A percentile compares a stretch with the other conserved stretches of the same genome.
Conservation (phyloP, 305 asterid genomes). For the Fraxinus velutina region DNA sequence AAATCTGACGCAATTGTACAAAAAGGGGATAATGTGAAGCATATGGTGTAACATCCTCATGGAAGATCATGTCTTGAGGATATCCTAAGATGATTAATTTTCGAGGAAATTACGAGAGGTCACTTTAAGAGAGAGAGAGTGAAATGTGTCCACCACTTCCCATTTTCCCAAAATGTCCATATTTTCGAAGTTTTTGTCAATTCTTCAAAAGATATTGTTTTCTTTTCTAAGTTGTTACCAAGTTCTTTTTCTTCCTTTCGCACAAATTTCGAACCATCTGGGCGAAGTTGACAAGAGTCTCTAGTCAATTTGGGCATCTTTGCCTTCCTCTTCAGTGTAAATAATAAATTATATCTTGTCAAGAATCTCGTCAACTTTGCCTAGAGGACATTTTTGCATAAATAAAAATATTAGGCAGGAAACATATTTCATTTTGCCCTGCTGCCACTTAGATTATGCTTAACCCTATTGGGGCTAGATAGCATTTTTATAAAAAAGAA, state of each 20-base stretch:
- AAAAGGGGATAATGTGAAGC: not conserved
- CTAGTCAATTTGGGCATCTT: not conserved
- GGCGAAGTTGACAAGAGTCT: not conserved
- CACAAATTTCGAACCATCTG: not conserved
- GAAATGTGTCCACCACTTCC: not conserved
- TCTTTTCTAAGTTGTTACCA: not conserved
- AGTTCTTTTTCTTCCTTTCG: not conserved
- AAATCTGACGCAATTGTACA: not conserved
- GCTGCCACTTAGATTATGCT: not conserved
- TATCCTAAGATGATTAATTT: not conserved
- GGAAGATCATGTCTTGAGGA: not conserved
- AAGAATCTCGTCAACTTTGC: not conserved
- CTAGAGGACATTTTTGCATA: not conserved
- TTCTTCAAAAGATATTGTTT: not conserved
- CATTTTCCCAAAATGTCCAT: not conserved
- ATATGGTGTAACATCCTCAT: not conserved
- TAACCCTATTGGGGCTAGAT: not conserved
- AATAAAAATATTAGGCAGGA: not conserved
- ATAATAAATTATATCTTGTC: not conserved
- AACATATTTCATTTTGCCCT: not conserved
- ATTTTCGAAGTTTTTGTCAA: not conserved
- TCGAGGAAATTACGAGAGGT: not conserved
- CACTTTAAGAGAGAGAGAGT: not conserved
- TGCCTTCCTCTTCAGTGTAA: not conserved
- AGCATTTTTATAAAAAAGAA: not conserved